A percentile compares a stretch with the other conserved stretches of the same genome.
These are phyloP conservation scores for Talaromyces marneffei DNA, from an alignment of 2,329 filamentous ascomycete species.

Conservation along the genomic window DNA sequence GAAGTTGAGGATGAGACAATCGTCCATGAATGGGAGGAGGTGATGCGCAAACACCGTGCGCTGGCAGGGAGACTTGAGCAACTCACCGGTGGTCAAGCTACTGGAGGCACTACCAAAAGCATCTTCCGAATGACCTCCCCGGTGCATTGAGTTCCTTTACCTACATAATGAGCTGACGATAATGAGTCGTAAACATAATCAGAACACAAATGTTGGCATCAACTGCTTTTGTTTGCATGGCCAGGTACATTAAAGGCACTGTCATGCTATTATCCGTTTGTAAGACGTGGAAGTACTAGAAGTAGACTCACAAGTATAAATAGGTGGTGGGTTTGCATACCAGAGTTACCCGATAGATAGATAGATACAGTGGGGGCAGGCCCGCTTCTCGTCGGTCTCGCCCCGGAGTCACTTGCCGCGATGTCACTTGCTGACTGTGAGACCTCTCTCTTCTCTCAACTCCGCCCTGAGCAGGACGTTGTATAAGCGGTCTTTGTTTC, in stretches of 20 bases:
- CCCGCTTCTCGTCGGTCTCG: slow-evolving; percentile 1
- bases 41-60: slow-evolving; percentile 80
- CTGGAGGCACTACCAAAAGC: slow-evolving; percentile 16
- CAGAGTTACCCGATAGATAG: background rate
- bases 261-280: background rate
- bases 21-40: slow-evolving; percentile 67
- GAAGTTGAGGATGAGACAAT: slow-evolving; percentile 35
- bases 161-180: background rate
- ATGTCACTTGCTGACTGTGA: background rate
- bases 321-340: background rate
- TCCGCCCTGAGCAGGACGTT: background rate
- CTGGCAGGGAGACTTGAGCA: slow-evolving; percentile 63
- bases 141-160: background rate
- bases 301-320: background rate
- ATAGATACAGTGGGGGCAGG: background rate
- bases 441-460: background rate
- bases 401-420: background rate
- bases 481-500: background rate
- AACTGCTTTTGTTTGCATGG: no score
- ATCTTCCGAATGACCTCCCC: slow-evolving; percentile 15
- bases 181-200: background rate
- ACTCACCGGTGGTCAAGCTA: slow-evolving; percentile 27
- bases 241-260: background rate
- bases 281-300: background rate
- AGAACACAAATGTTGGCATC: no score